Evolutionary conservation across 2,329 filamentous ascomycete genomes (phyloP).

Genomic region (Pyricularia grisea): DNA sequence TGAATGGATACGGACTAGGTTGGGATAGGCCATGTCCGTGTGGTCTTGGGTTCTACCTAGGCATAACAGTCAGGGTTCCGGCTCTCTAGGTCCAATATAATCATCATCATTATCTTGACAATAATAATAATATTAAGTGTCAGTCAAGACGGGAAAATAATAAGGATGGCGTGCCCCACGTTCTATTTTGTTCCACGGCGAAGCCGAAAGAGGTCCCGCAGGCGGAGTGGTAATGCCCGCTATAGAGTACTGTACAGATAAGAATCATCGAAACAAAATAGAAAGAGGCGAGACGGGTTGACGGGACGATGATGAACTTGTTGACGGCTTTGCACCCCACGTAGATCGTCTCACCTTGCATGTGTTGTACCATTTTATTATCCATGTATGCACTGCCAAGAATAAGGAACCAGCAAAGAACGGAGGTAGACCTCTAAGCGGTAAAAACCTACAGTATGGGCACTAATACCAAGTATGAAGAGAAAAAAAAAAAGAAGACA

Average conservation of each 20-base stretch:
- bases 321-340: neutral
- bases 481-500: neutral
- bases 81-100: neutral
- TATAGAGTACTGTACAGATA: neutral
- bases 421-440: neutral
- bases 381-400: neutral
- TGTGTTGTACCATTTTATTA: neutral
- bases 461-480: neutral
- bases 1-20: conserved; percentile 37
- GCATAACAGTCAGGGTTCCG: neutral
- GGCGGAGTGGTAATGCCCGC: neutral
- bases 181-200: neutral
- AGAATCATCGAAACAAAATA: neutral
- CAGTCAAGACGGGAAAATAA: neutral
- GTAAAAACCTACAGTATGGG: neutral
- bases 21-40: conserved; percentile 8
- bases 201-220: neutral
- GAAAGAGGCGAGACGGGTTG: neutral
- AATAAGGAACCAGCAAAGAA: neutral
- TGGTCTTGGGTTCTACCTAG: neutral
- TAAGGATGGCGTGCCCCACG: neutral
- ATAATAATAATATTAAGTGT: neutral
- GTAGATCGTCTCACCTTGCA: neutral
- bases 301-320: neutral
- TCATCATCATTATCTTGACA: neutral